Evolutionary conservation across 2,329 filamentous ascomycete genomes (phyloP).

Genomic region (Biscogniauxia marginata): DNA sequence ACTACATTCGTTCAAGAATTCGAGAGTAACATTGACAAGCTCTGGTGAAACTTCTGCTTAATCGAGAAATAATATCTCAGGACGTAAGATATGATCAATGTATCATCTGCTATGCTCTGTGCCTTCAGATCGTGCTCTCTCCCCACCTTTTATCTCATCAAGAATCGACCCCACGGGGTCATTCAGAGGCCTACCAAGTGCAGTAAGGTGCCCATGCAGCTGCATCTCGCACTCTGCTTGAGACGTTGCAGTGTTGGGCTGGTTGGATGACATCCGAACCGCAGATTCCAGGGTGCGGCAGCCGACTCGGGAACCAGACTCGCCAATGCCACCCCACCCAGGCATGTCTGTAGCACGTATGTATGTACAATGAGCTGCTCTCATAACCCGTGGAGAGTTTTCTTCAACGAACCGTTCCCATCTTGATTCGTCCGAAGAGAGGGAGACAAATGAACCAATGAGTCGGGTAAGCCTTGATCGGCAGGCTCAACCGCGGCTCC

Average conservation of each 20-base stretch:
- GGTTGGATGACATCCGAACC: background rate
- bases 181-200: too few relatives aligned
- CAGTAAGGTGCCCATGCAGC: background rate
- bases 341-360: background rate
- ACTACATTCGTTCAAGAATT: too few relatives aligned
- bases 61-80: too few relatives aligned
- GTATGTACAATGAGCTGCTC: background rate
- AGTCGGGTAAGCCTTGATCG: background rate
- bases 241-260: background rate
- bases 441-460: background rate
- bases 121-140: too few relatives aligned
- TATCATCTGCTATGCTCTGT: too few relatives aligned
- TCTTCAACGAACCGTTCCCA: background rate
- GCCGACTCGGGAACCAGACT: background rate
- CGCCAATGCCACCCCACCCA: background rate
- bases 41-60: too few relatives aligned
- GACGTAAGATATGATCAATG: too few relatives aligned
- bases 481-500: background rate
- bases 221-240: background rate
- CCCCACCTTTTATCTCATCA: too few relatives aligned
- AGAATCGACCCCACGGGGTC: too few relatives aligned
- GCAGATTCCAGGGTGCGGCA: background rate
- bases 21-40: too few relatives aligned
- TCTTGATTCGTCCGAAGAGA: background rate
- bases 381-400: background rate